These are phyloP conservation scores for Coemansia sp. DNA, from an alignment of 192 early-diverging fungal species.

Conservation along the genomic window DNA sequence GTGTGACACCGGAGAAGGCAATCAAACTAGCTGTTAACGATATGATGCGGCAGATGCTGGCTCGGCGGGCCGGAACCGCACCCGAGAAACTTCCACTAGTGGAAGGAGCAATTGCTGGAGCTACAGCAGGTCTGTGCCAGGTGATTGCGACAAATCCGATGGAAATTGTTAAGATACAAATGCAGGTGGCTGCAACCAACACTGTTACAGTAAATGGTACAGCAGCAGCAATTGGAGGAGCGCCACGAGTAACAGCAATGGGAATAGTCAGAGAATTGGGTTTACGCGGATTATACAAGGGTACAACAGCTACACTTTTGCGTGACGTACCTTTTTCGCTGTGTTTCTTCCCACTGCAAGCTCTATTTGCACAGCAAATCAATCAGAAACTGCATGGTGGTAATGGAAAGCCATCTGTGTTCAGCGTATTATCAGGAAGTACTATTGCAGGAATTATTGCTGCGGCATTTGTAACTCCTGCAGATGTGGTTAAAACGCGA, in stretches of 20 bases:
- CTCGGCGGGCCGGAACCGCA: conserved; percentile 31
- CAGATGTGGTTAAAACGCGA: conserved; percentile 81
- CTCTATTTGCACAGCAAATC: conserved; percentile 41
- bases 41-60: conserved; percentile 73
- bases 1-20: conserved; percentile 95
- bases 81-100: conserved; percentile 55
- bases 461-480: conserved; percentile 68
- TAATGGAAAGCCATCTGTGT: conserved; percentile 67
- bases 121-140: conserved; percentile 88
- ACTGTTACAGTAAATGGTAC: conserved; percentile 30
- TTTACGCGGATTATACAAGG: conserved; percentile 80
- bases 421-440: conserved; percentile 85
- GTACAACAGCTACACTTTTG: conserved; percentile 86
- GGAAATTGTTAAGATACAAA: conserved; percentile 92
- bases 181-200: conserved; percentile 71
- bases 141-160: conserved; percentile 90
- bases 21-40: conserved; percentile 60
- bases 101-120: conserved; percentile 84
- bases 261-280: conserved; percentile 86
- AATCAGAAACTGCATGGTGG: conserved; percentile 55
- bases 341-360: conserved; percentile 75
- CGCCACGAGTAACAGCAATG: conserved; percentile 58
- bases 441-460: conserved; percentile 95
- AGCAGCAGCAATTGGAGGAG: conserved; percentile 14
- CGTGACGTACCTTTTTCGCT: conserved; percentile 91